Conservation (phyloP, 2,329 filamentous ascomycete species). For the Aspergillus clavatus region DNA sequence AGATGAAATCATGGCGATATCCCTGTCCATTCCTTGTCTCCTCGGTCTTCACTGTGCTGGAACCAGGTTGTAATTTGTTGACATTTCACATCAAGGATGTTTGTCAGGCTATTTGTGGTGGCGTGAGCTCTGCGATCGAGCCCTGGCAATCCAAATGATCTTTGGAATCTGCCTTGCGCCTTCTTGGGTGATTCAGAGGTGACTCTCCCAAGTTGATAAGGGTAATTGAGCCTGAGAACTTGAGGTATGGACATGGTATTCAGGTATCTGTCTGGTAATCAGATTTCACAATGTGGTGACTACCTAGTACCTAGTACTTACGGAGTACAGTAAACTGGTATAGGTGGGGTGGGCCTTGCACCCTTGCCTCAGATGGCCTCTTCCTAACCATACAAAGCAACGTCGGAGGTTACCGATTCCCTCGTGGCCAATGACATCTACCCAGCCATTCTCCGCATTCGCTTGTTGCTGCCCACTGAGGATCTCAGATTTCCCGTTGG, state of each 20-base stretch:
- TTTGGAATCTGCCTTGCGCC: too few relatives aligned
- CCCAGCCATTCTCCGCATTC: slow-evolving; percentile 14
- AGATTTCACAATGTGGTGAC: too few relatives aligned
- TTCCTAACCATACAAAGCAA: neutral
- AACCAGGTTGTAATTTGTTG: too few relatives aligned
- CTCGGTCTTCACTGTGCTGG: too few relatives aligned
- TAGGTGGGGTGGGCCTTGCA: neutral
- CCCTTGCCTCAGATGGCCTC: neutral
- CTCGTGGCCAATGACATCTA: slow-evolving; percentile 5
- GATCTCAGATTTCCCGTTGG: slow-evolving; percentile 1
- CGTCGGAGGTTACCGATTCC: neutral
- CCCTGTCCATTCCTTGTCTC: too few relatives aligned
- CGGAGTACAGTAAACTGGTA: neutral
- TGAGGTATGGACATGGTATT: too few relatives aligned
- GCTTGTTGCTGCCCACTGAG: slow-evolving; percentile 2
- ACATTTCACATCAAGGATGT: neutral
- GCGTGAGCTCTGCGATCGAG: neutral
- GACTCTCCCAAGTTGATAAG: too few relatives aligned
- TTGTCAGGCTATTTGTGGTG: neutral
- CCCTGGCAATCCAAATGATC: neutral
- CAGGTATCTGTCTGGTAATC: too few relatives aligned
- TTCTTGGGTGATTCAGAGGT: too few relatives aligned
- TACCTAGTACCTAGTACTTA: too few relatives aligned
- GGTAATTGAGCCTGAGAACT: too few relatives aligned
- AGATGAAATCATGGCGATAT: too few relatives aligned